These are phyloP conservation scores for Verticillium dahliae DNA, from an alignment of 2,329 filamentous ascomycete genomes.

Conservation along the genomic window DNA sequence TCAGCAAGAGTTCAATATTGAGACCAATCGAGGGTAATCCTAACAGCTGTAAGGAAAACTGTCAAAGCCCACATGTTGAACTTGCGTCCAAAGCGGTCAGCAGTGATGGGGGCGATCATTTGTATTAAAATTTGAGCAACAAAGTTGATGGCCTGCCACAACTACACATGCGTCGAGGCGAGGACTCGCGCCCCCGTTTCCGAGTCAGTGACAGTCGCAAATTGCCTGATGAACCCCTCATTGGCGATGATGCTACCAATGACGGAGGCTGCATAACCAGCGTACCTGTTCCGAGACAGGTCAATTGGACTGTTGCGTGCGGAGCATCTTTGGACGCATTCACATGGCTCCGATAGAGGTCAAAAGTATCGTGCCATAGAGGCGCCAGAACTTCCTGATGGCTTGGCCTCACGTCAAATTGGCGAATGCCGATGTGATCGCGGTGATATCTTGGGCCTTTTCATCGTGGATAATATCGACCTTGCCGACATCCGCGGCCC, in stretches of 20 bases:
- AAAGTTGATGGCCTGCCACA: conserved; percentile 3
- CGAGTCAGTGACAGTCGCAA: conserved; percentile 1
- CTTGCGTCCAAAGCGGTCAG: conserved; percentile 3
- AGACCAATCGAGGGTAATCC: background rate
- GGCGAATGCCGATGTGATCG: conserved; percentile 2
- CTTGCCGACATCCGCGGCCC: background rate
- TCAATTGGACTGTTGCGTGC: background rate
- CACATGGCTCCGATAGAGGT: background rate
- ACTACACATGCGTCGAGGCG: background rate
- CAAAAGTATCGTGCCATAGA: background rate
- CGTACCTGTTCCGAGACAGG: background rate
- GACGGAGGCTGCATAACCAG: conserved; percentile 1
- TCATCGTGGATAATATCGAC: background rate
- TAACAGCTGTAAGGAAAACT: background rate
- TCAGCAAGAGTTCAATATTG: background rate
- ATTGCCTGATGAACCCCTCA: conserved; percentile 4
- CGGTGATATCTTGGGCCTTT: background rate
- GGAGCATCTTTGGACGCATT: background rate
- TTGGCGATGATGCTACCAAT: conserved; percentile 4
- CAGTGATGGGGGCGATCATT: conserved; percentile 1
- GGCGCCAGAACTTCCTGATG: conserved; percentile 5
- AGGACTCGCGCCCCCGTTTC: conserved; percentile 1
- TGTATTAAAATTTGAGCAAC: conserved; percentile 2
- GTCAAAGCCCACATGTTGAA: conserved; percentile 5
- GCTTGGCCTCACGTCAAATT: background rate